phyloP scores from a whole-genome alignment of 1,284 basidiomycete species.

The Papiliotrema terrestris region DNA sequence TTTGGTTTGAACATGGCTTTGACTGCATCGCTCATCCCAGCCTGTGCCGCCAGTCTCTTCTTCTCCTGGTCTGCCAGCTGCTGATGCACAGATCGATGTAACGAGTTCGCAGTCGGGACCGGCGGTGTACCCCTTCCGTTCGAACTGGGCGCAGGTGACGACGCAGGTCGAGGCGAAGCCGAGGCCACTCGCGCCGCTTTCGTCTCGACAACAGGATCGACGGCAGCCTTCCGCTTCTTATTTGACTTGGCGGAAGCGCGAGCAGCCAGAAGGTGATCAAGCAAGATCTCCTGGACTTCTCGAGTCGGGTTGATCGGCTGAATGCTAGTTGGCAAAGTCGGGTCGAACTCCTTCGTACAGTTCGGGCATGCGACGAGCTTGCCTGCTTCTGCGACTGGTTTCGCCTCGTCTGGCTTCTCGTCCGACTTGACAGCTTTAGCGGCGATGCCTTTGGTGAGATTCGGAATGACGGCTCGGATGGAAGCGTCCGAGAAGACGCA shows the following conservation, averaged over 20 bases:
- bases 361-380: constrained; percentile 42
- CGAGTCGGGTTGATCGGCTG: constrained; percentile 43
- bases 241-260: constrained; percentile 40
- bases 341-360: constrained; percentile 42
- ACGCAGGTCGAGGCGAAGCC: not conserved
- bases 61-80: constrained; percentile 48
- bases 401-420: constrained; percentile 17
- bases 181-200: constrained; percentile 5
- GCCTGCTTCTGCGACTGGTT: constrained; percentile 7
- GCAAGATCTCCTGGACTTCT: constrained; percentile 39
- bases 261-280: constrained; percentile 32
- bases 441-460: constrained; percentile 24
- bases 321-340: constrained; percentile 19
- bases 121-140: not conserved
- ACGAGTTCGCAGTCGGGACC: constrained; percentile 6
- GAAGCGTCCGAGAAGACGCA: constrained; percentile 56
- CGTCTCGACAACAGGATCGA: constrained; percentile 1
- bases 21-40: constrained; percentile 49
- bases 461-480: constrained; percentile 38
- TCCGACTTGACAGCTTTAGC: constrained; percentile 5
- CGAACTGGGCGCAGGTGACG: not conserved
- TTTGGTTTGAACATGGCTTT: constrained; percentile 47
- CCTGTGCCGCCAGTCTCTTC: constrained; percentile 41
- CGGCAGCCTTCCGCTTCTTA: constrained; percentile 37
- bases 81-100: constrained; percentile 34